phyloP scores from a whole-genome alignment of 176 grass and related monocot genomes.

The Oryza nivara region DNA sequence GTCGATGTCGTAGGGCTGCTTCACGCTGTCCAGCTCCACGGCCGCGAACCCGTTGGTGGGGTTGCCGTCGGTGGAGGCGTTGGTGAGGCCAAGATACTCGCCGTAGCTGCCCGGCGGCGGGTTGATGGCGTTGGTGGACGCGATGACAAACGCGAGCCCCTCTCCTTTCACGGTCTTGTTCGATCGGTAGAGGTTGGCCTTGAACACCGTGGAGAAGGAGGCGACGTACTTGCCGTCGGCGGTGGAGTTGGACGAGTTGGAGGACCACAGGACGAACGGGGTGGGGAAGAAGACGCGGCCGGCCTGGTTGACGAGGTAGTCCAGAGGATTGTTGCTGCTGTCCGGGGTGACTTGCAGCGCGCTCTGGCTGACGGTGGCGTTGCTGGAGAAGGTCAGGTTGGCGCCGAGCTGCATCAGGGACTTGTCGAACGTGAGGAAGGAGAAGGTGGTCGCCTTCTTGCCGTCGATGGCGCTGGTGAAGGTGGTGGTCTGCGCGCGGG shows the following conservation, averaged over 20 bases:
- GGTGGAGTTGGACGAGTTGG: conserved; percentile 24
- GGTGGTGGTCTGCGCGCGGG: conserved; percentile 20
- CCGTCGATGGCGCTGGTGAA: conserved; percentile 22
- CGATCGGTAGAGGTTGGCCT: conserved; percentile 53
- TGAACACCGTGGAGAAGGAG: conserved; percentile 79
- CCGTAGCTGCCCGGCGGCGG: conserved; percentile 46
- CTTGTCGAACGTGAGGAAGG: conserved; percentile 48
- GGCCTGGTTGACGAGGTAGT: conserved; percentile 43
- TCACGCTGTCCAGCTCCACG: conserved; percentile 80
- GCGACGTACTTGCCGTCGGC: conserved; percentile 36
- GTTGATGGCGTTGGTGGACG: background rate
- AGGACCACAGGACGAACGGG: conserved; percentile 52
- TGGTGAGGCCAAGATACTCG: conserved; percentile 74
- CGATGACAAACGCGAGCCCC: conserved; percentile 73
- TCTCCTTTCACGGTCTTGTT: conserved; percentile 37
- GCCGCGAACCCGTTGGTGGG: conserved; percentile 62
- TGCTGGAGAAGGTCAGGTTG: conserved; percentile 27
- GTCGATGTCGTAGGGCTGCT: conserved; percentile 68
- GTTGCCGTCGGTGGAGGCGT: conserved; percentile 56
- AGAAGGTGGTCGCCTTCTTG: conserved; percentile 29
- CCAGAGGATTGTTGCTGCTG: background rate
- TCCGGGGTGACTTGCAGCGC: conserved; percentile 90
- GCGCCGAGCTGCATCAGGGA: too few species aligned
- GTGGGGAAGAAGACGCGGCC: conserved; percentile 56
- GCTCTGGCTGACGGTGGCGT: conserved; percentile 21